Evolutionary conservation across 2,329 filamentous ascomycete species (phyloP), one percentile per base, ranked within the genome.

Genomic region (Colletotrichum spinosum): DNA sequence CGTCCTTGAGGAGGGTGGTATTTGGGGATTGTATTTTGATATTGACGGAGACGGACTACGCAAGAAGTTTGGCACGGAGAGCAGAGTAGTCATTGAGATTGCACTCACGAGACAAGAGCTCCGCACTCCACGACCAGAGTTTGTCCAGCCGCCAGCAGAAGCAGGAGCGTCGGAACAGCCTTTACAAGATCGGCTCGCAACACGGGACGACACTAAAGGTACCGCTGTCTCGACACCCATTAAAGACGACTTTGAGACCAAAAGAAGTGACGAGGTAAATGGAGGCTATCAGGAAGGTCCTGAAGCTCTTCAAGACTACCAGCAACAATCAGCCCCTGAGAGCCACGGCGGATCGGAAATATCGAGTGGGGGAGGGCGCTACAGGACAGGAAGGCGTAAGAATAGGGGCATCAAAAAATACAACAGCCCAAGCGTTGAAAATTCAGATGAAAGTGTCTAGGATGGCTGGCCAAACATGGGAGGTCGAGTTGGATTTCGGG

Each of bases 41-140:
- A 70, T 72, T 8, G 82, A 84, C 48, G 80, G 81, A 25, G 77
- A 86, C 11, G 51, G 61, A 1, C 69, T 86, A 35, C 72, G 68
- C 49, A 73, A 72, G 1, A 86, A 84, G 69, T 74, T 87, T 4
- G 76, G 79, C 1, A 72, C 76, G 54, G 83, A 81, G 2, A 45
- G 61, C 2, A 83, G 79, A 3, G 76, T 81, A 11, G 81, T 88
- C 0, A 76, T 89, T 7, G 86, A 88, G 57, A 73, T 89, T 3
- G 85, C 88, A 71, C 73, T 89, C 33, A 77, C 77, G 2, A 77
- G 86, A 10, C 81, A 81, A 17, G 86, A 89, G 71, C 83, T 81
- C 73, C 55, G 61, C 9, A 44, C 51, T 3, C 46, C 50, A 25
- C 55, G 48, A 25, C 61, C 61, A 5, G 56, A 65, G 3, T 34